Evolutionary conservation across 2,329 filamentous ascomycete species (phyloP), one percentile per base, ranked within the genome.

Genomic region (Blastomyces parvus): DNA sequence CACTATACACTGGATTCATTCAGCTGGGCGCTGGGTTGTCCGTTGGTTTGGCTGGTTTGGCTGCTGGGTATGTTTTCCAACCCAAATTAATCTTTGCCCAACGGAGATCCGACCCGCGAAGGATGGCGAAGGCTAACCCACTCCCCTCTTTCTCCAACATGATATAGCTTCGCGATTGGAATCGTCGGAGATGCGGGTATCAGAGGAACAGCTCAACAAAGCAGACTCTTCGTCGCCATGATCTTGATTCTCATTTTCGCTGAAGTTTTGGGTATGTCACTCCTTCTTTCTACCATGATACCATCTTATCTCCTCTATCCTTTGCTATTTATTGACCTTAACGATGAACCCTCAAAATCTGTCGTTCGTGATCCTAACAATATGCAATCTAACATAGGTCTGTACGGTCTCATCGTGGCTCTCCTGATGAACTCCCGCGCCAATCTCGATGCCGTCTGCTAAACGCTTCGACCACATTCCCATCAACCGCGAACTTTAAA

Each of bases 161-260:
- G n/a, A n/a, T 19, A 30, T 60, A 79, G 88, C 74, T 93, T 93
- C 74, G 89, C 89, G 74, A 92, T 93, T 73, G 89, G 89, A 78
- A 92, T 93, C 73, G 89, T 92, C 67, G 89, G 79, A 74, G 79
- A 82, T 69, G 80, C 80, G 65, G 80, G 80, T 77, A 80, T 81
- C 62, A 78, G 80, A 66, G 80, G 79, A 70, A 80, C 79, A 65
- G 79, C 79, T 60, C 80, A 81, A 71, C 80, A 82, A 73, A 79
- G 79, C 60, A 74, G 80, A 68, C 84, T 96, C 70, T 96, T 95
- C 80, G 91, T 96, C 76, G 92, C 92, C 80, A 97, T 97, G 91
- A 96, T 97, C 80, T 80, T 97, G 77, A 97, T 97, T 83, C 90
- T 97, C 81, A 97, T 97, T 93, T 97, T 96, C 84, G 92, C 92